Conservation (phyloP, 140 eudicot species). For the Bidens hawaiensis region DNA sequence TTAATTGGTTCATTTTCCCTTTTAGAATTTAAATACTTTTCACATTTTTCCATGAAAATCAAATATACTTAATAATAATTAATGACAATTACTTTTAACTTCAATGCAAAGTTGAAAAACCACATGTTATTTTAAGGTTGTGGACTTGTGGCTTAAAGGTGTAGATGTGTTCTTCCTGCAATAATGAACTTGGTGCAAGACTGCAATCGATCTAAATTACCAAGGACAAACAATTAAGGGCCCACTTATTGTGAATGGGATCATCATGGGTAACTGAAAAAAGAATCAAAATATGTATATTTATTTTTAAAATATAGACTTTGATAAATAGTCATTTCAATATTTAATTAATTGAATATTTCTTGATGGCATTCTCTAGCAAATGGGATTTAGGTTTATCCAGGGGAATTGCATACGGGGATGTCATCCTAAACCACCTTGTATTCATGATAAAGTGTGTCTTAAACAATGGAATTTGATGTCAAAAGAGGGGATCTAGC, state of each 20-base stretch:
- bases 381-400: background rate
- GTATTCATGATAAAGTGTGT: too few species aligned
- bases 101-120: background rate
- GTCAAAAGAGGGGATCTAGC: too few species aligned
- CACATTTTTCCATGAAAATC: background rate
- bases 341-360: background rate
- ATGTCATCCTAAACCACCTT: background rate
- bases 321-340: background rate
- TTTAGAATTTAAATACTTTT: background rate
- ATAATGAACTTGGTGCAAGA: background rate
- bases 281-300: background rate
- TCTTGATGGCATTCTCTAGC: background rate
- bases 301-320: background rate
- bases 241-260: background rate
- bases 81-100: too few species aligned
- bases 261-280: background rate
- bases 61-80: too few species aligned
- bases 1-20: background rate
- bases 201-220: background rate
- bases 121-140: background rate
- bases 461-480: too few species aligned
- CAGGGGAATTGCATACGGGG: background rate
- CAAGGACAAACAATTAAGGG: background rate
- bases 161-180: background rate
- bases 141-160: background rate